Percentiles rank a stretch among this genome's conserved stretches.
Conservation (phyloP, 139 green algal species). For the Tetraselmis striata region DNA sequence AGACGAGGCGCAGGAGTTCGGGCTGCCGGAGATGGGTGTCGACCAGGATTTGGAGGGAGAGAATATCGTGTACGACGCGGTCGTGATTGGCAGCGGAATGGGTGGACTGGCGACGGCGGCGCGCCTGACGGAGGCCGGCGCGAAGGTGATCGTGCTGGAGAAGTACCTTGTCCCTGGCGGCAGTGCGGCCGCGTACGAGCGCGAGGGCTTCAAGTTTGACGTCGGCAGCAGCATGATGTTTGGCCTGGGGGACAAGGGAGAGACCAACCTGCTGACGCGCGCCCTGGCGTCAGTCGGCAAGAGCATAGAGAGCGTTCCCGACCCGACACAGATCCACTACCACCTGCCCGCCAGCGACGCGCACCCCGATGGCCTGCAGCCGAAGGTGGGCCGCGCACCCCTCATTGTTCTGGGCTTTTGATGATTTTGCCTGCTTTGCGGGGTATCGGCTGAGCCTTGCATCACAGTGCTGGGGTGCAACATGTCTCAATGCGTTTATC, state of each 20-base stretch:
- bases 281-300: slow-evolving; percentile 76
- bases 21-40: not conserved
- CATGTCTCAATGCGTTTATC: too few relatives aligned
- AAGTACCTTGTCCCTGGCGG: slow-evolving; percentile 90
- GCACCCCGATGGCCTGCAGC: slow-evolving; percentile 48
- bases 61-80: slow-evolving; percentile 65
- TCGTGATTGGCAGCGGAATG: slow-evolving; percentile 88
- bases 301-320: slow-evolving; percentile 73
- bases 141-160: slow-evolving; percentile 76
- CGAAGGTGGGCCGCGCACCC: too few relatives aligned
- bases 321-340: slow-evolving; percentile 92
- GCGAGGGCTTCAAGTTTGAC: slow-evolving; percentile 92
- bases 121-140: slow-evolving; percentile 69
- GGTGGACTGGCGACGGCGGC: slow-evolving; percentile 81
- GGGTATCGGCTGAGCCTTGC: too few relatives aligned
- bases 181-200: slow-evolving; percentile 77
- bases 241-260: slow-evolving; percentile 81
- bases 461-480: too few relatives aligned
- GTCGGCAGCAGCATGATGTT: slow-evolving; percentile 97
- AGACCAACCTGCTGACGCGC: slow-evolving; percentile 93
- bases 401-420: too few relatives aligned
- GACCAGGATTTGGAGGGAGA: not conserved
- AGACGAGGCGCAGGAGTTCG: not conserved
- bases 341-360: slow-evolving; percentile 66
- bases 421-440: too few relatives aligned